Evolutionary conservation across 2,329 filamentous ascomycete genomes (phyloP).

Genomic region (Leptodontidium sp.): DNA sequence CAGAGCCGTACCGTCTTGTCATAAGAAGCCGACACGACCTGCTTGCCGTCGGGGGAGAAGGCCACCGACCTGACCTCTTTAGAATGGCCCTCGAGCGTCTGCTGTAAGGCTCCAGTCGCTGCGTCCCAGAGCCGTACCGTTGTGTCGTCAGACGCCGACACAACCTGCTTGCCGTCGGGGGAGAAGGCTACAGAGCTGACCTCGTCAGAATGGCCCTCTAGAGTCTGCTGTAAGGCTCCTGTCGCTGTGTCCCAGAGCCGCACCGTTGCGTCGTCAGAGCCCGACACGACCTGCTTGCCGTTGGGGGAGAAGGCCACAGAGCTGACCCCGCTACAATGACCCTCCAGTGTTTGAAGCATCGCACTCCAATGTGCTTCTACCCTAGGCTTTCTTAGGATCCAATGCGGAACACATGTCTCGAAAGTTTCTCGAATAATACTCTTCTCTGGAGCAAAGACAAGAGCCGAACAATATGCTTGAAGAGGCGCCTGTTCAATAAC

Average conservation of each 20-base stretch:
- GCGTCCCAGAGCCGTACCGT: too few species aligned
- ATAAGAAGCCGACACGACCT: not conserved
- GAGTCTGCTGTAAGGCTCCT: not conserved
- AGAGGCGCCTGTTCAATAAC: conserved; percentile 29
- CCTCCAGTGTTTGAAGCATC: conserved; percentile 6
- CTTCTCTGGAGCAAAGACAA: conserved; percentile 44
- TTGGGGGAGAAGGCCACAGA: conserved; percentile 25
- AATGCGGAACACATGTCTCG: not conserved
- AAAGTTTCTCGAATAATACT: conserved; percentile 40
- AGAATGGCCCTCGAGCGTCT: conserved; percentile 21
- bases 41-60: conserved; percentile 3
- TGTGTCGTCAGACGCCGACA: too few species aligned
- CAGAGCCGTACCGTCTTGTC: not conserved
- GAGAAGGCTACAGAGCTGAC: too few species aligned
- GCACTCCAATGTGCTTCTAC: conserved; percentile 23
- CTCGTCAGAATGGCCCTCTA: too few species aligned
- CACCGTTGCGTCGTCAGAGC: conserved; percentile 1
- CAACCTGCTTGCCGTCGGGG: too few species aligned
- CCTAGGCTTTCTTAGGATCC: too few species aligned
- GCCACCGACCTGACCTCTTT: not conserved
- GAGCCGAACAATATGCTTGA: conserved; percentile 32
- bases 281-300: conserved; percentile 2
- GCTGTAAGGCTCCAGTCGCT: not conserved
- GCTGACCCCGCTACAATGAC: not conserved
- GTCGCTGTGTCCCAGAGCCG: conserved; percentile 28